Conservation (phyloP, 2,329 filamentous ascomycete genomes). For the Zelopaecilomyces penicillatus region DNA sequence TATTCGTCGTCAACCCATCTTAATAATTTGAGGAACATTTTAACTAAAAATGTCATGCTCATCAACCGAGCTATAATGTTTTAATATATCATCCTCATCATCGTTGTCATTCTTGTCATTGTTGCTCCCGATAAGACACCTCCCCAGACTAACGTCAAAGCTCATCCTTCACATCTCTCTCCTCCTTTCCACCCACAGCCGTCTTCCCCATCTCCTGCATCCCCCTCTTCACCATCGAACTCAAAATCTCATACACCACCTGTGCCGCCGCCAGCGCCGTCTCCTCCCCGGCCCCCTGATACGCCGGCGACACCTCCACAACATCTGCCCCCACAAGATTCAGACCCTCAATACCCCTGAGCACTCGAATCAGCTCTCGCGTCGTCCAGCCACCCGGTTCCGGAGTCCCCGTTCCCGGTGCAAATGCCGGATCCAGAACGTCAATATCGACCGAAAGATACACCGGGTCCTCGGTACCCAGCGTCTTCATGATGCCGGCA, state of each 20-base stretch:
- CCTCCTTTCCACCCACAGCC: slow-evolving; percentile 14
- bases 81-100: too few relatives aligned
- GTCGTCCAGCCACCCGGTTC: slow-evolving; percentile 90
- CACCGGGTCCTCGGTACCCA: slow-evolving; percentile 70
- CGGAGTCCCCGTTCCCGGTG: slow-evolving; percentile 75
- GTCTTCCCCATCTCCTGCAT: slow-evolving; percentile 27
- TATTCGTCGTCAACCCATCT: too few relatives aligned
- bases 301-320: slow-evolving; percentile 76
- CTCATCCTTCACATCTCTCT: slow-evolving; percentile 28
- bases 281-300: slow-evolving; percentile 71
- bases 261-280: slow-evolving; percentile 79
- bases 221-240: slow-evolving; percentile 57
- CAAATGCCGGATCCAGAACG: slow-evolving; percentile 62
- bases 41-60: too few relatives aligned
- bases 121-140: background rate
- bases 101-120: too few relatives aligned
- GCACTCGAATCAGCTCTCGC: slow-evolving; percentile 73
- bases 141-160: slow-evolving; percentile 17
- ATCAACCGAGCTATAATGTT: too few relatives aligned
- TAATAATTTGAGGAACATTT: too few relatives aligned
- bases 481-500: slow-evolving; percentile 57
- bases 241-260: slow-evolving; percentile 79
- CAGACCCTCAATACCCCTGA: slow-evolving; percentile 71
- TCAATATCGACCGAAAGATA: slow-evolving; percentile 80
- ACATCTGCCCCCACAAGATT: slow-evolving; percentile 86